Conservation (phyloP, 495 filamentous ascomycete species). For the Monascus purpureus region DNA sequence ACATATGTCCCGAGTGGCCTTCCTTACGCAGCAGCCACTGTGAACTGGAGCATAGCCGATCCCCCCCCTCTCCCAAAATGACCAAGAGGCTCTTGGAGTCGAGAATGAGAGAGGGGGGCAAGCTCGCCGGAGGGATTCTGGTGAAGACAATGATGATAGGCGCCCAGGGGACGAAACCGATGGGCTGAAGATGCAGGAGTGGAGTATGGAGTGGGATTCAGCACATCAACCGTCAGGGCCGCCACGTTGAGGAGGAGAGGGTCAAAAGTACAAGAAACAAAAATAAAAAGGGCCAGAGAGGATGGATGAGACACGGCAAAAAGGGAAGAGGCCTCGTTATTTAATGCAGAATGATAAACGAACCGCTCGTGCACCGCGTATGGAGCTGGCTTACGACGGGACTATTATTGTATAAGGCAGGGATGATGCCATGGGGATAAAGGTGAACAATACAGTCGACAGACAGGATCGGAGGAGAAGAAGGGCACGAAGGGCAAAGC, state of each 20-base stretch:
- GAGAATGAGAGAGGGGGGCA: conserved; percentile 27
- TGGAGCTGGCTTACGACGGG: too few species aligned
- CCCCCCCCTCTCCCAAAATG: conserved; percentile 25
- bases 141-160: conserved; percentile 8
- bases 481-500: too few species aligned
- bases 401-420: too few species aligned
- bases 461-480: too few species aligned
- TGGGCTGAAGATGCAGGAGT: conserved; percentile 21
- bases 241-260: conserved; percentile 15
- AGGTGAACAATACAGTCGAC: too few species aligned
- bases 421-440: too few species aligned
- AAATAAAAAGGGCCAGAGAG: too few species aligned
- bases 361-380: too few species aligned
- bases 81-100: conserved; percentile 20
- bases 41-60: conserved; percentile 31
- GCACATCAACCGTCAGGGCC: conserved; percentile 28
- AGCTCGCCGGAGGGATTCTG: conserved; percentile 10
- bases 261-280: conserved; percentile 3
- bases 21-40: conserved; percentile 12
- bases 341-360: too few species aligned
- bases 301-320: too few species aligned
- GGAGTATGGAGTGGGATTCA: conserved; percentile 17
- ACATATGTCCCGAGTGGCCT: conserved; percentile 34
- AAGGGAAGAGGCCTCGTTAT: too few species aligned
- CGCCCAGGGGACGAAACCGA: conserved; percentile 19